phyloP scores from a whole-genome alignment of 2,329 filamentous ascomycete species.

The Beauveria sp. region DNA sequence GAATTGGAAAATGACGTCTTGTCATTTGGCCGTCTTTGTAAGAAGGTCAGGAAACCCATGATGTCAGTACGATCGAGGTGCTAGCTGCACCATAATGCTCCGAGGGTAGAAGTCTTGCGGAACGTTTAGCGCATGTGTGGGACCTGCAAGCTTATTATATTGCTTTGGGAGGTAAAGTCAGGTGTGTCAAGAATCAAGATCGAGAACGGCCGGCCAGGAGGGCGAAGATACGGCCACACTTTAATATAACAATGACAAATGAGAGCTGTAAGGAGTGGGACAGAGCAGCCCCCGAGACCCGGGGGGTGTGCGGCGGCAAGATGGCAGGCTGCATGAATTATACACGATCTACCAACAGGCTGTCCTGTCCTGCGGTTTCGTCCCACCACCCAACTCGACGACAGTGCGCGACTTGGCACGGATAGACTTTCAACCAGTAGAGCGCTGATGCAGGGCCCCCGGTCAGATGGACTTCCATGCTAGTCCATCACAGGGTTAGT shows the following conservation, averaged over 20 bases:
- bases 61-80: not conserved
- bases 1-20: not conserved
- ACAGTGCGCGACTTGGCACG: conserved; percentile 5
- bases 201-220: not conserved
- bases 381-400: conserved; percentile 2
- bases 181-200: not conserved
- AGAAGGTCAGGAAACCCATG: conserved; percentile 9
- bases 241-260: not conserved
- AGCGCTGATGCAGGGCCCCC: not conserved
- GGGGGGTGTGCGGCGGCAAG: not conserved
- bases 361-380: not conserved
- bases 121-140: not conserved
- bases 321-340: not conserved
- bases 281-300: not conserved
- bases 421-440: conserved; percentile 1
- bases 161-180: not conserved
- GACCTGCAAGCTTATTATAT: conserved; percentile 6
- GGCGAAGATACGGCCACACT: not conserved
- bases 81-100: not conserved
- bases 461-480: not conserved
- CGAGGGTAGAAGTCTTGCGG: not conserved
- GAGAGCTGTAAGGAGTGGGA: not conserved
- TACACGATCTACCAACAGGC: conserved; percentile 1
- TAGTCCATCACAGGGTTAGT: not conserved
- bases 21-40: not conserved